phyloP scores from a whole-genome alignment of 257 asterid species.

The Jaltomata sinuosa region DNA sequence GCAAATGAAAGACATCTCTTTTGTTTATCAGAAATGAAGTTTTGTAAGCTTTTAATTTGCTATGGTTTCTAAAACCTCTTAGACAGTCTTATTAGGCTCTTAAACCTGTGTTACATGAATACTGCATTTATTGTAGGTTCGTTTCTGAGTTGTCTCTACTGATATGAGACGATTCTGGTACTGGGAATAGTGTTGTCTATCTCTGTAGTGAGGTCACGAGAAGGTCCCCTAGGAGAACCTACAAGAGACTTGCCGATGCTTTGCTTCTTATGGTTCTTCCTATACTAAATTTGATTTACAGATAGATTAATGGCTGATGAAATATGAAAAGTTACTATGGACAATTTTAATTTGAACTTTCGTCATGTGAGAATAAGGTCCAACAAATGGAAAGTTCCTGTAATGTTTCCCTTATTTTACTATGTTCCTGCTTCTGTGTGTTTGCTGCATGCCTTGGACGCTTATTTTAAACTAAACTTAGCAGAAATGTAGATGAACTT shows the following conservation, averaged over 20 bases:
- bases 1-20: neutral
- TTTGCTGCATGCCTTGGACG: neutral
- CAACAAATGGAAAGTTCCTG: neutral
- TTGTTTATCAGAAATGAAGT: neutral
- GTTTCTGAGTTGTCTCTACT: neutral
- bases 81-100: neutral
- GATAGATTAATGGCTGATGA: neutral
- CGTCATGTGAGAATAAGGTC: neutral
- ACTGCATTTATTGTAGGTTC: neutral
- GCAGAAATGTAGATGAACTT: slow-evolving; percentile 49
- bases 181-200: neutral
- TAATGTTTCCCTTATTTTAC: neutral
- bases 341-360: neutral
- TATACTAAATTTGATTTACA: neutral
- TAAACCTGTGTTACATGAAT: neutral
- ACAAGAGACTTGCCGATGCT: neutral
- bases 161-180: neutral
- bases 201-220: neutral
- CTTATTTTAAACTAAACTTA: slow-evolving; percentile 4
- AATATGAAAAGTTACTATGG: neutral
- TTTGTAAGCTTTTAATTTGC: neutral
- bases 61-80: neutral
- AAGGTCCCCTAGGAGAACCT: neutral
- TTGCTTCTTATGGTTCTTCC: neutral
- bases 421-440: neutral